Conservation (phyloP, 2,329 filamentous ascomycete species). For the Sclerotinia minor region DNA sequence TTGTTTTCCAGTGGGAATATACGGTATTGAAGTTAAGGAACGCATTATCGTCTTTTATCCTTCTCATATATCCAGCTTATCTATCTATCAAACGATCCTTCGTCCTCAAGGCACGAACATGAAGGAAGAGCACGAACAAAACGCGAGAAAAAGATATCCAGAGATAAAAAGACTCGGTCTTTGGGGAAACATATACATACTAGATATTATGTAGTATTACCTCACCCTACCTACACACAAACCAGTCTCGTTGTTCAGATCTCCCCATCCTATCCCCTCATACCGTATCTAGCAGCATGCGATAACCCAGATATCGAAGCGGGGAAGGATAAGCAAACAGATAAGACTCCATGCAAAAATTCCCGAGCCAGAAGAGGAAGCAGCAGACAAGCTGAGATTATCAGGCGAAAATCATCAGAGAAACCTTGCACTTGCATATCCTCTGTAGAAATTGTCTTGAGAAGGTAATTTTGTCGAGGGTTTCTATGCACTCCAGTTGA, state of each 20-base stretch:
- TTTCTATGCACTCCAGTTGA: no score
- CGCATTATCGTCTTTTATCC: neutral
- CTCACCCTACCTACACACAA: neutral
- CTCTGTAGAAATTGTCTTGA: no score
- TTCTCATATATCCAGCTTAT: neutral
- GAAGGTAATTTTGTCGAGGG: no score
- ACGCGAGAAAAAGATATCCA: neutral
- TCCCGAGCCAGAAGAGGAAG: neutral
- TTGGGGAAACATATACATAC: neutral
- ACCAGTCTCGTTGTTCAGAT: neutral
- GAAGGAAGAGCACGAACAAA: neutral
- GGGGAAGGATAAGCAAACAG: neutral
- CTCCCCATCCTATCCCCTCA: neutral
- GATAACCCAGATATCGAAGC: slow-evolving; percentile 4
- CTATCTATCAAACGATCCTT: neutral
- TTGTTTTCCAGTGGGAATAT: slow-evolving; percentile 42
- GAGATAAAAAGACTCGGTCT: neutral
- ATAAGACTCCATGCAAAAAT: slow-evolving; percentile 1
- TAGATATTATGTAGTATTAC: no score
- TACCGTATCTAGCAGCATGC: neutral
- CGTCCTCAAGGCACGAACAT: neutral
- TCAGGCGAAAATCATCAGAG: neutral
- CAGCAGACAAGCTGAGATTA: neutral
- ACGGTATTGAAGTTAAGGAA: slow-evolving; percentile 23
- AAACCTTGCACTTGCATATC: neutral